Percentiles rank a stretch among this genome's conserved stretches.
These are phyloP conservation scores for Solanum hybrid DNA, from an alignment of 305 asterid genomes.

Conservation along the genomic window DNA sequence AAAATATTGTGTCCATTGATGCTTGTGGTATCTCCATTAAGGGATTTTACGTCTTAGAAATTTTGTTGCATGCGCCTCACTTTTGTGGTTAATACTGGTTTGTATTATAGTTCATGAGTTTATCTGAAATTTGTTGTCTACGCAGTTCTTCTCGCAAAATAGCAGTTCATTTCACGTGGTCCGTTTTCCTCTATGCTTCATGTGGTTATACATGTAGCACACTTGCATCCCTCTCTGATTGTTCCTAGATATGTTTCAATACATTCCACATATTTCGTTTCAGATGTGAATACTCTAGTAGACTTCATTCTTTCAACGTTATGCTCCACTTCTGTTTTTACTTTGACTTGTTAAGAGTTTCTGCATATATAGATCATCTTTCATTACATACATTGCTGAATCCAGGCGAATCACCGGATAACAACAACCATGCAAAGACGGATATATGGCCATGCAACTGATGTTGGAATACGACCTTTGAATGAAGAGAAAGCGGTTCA, in stretches of 20 bases:
- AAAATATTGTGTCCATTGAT: not conserved
- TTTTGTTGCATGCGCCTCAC: not conserved
- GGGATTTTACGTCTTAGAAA: not conserved
- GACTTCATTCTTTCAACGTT: not conserved
- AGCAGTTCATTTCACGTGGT: not conserved
- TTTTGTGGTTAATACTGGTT: not conserved
- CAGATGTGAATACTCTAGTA: not conserved
- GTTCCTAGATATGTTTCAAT: not conserved
- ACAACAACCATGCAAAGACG: conserved; percentile 81
- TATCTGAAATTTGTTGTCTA: not conserved
- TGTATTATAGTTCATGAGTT: not conserved
- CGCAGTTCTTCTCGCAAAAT: not conserved
- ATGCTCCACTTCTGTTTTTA: not conserved
- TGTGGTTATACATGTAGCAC: not conserved
- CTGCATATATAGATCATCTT: not conserved
- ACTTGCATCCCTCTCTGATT: not conserved
- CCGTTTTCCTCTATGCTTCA: not conserved
- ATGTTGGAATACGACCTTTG: conserved; percentile 71
- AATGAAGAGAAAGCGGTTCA: conserved; percentile 90
- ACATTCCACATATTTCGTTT: not conserved
- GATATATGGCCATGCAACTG: conserved; percentile 61
- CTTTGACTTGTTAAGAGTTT: not conserved
- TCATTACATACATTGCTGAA: conserved; percentile 7
- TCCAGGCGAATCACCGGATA: conserved; percentile 64
- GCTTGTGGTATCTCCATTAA: not conserved